Evolutionary conservation across 2,329 filamentous ascomycete genomes (phyloP), one percentile per base, ranked within the genome.

Genomic region (Arachnomyces sp.): DNA sequence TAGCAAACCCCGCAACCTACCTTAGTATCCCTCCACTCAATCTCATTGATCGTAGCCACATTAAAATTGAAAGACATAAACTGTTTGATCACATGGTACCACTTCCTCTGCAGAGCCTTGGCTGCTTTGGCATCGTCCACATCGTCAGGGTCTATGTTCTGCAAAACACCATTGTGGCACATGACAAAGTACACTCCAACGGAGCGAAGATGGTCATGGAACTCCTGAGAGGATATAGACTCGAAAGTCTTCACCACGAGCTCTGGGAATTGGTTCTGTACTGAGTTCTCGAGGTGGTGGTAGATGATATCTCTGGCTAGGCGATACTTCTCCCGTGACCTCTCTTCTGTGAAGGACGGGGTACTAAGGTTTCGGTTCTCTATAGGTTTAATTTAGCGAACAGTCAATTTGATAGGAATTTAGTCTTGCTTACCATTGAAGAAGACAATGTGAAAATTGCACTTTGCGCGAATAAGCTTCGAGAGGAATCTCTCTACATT

Each of bases 371-470:
- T 17, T 12, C 28, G 14, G 32, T 16, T 36, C 30, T 4, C 12
- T 28, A 34, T 38, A 40, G 37, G 29, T 15, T 14, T 15, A 13
- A 28, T 29, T 32, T 28, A 31, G 35, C 14, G 28, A 11, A 39
- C 48, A 34, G 46, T n/a, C n/a, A n/a, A n/a, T n/a, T n/a, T n/a
- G n/a, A n/a, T n/a, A n/a, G n/a, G n/a, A n/a, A n/a, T n/a, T n/a
- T n/a, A n/a, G n/a, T n/a, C n/a, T n/a, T n/a, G 9, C 20, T 5
- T 25, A 49, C 66, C 62, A 17, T 76, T 67, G 52, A 88, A 84
- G 64, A 85, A 89, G 12, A 79, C 63, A 45, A 88, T 59, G 46
- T 86, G 74, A 50, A 87, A 88, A 42, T 79, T 77, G 57, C 82
- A 86, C 39, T 79, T 78, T 36, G 81, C 70, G 40, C 72, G 70